A percentile compares a stretch with the other conserved stretches of the same genome.
These are phyloP conservation scores for Penicillium maclennaniae DNA, from an alignment of 495 filamentous ascomycete genomes.

Conservation along the genomic window DNA sequence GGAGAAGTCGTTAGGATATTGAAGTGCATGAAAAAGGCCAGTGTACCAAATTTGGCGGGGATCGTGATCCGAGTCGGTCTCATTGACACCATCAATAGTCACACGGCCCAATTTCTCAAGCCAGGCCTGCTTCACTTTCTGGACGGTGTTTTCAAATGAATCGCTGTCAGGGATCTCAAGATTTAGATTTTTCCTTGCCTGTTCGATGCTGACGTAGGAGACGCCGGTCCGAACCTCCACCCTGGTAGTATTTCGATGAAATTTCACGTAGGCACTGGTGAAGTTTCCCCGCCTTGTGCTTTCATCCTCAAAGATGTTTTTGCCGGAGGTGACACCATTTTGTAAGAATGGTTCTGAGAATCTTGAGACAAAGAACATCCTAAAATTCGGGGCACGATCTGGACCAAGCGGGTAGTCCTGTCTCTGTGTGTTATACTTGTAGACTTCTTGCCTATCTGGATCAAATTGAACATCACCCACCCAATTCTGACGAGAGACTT, in stretches of 20 bases:
- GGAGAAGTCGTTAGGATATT: slow-evolving; percentile 28
- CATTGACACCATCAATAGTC: slow-evolving; percentile 19
- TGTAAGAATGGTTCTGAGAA: slow-evolving; percentile 21
- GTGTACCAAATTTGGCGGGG: slow-evolving; percentile 25
- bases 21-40: slow-evolving; percentile 23
- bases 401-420: slow-evolving; percentile 29
- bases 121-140: slow-evolving; percentile 20
- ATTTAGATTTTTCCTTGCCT: slow-evolving; percentile 23
- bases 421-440: slow-evolving; percentile 26
- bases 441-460: slow-evolving; percentile 11
- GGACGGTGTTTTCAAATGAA: slow-evolving; percentile 17
- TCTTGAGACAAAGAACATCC: slow-evolving; percentile 25
- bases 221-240: slow-evolving; percentile 26
- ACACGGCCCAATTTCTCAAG: slow-evolving; percentile 27
- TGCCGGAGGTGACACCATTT: slow-evolving; percentile 17
- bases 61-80: slow-evolving; percentile 19
- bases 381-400: slow-evolving; percentile 21
- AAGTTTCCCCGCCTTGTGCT: slow-evolving; percentile 15
- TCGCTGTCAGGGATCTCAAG: slow-evolving; percentile 16
- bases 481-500: slow-evolving; percentile 27
- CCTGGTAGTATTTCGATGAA: slow-evolving; percentile 5
- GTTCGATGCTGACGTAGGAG: slow-evolving; percentile 26
- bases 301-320: not conserved
- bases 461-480: slow-evolving; percentile 25
- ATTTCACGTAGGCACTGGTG: slow-evolving; percentile 26